Conservation (phyloP, 176 grass and related monocot genomes). For the Tuctoria greenei region DNA sequence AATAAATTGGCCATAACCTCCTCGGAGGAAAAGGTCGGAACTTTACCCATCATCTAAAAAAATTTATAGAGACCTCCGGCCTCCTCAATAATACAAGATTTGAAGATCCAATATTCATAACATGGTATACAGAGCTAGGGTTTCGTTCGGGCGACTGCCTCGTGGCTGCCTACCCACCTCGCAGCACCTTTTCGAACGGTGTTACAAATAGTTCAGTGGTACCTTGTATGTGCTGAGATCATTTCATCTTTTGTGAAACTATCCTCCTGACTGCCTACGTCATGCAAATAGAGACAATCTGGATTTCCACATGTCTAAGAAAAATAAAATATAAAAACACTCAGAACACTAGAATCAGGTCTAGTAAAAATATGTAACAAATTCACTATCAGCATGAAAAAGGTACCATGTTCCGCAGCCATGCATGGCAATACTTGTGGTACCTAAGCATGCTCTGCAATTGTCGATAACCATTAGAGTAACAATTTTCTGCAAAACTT, state of each 20-base stretch:
- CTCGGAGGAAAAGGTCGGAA: too few species aligned
- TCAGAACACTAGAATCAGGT: slow-evolving; percentile 29
- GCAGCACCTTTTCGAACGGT: too few species aligned
- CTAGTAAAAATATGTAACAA: slow-evolving; percentile 16
- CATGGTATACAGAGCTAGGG: too few species aligned
- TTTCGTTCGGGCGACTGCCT: too few species aligned
- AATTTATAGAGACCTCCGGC: too few species aligned
- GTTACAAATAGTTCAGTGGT: slow-evolving; percentile 24
- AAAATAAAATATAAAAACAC: slow-evolving; percentile 31
- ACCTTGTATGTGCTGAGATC: slow-evolving; percentile 98
- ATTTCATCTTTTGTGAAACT: slow-evolving; percentile 99
- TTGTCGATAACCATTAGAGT: slow-evolving; percentile 21
- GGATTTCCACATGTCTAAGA: slow-evolving; percentile 91
- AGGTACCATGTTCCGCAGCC: slow-evolving; percentile 94
- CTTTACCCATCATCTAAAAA: too few species aligned
- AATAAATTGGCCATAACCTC: too few species aligned
- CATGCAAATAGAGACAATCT: slow-evolving; percentile 99
- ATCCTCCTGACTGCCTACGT: slow-evolving; percentile 89
- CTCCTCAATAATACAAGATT: too few species aligned
- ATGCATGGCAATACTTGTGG: slow-evolving; percentile 99
- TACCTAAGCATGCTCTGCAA: slow-evolving; percentile 95
- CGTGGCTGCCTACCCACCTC: too few species aligned
- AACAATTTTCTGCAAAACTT: slow-evolving; percentile 16
- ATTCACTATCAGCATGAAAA: slow-evolving; percentile 24
- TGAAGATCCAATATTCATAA: too few species aligned